Base-by-base conservation (phyloP, 208 protist genomes). In the Cochliopodium minus region DNA sequence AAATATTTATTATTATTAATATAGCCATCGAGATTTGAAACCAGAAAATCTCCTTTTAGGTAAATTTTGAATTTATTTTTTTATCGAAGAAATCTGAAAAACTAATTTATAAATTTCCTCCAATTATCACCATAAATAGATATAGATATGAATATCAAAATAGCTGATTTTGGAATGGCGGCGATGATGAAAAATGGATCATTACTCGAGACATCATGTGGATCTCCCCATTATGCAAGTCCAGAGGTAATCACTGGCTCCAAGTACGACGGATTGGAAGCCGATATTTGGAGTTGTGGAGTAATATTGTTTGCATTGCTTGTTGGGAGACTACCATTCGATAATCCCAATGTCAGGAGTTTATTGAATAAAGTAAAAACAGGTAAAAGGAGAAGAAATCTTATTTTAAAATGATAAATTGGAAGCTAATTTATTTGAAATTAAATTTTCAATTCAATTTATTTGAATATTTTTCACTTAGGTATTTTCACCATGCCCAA, bases 171-270 rank as follows among this genome's bases (percentile, higher is more conserved):
- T 40, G 49, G 49, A 30, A 54, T 54, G 49, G 49, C 49, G 13
- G 36, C 49, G 2, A 9, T 54, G 7, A 54, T 54, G 49, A 32
- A 54, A 29, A 32, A 54, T 7, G 49, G 49, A 29, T 36, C 32
- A 26, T 63, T 69, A 6, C 48, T 71, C 10, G 34, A 64, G 22
- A 71, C 66, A 5, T 63, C 62, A 9, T 71, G 66, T 50, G 66
- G 66, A 20, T 70, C 64, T 17, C 66, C 66, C 2, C 65, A 71
- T 48, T 71, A 71, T 53, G 64, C 66, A 2, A 61, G 47, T 45
- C 66, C 66, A 13, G 64, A 68, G 46, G 52, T 68, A 13, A 35
- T 68, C 0, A 66, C 4, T 23, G 61, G 61, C 28, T 38, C 64
- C 2, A 56, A 23, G 10, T 68, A 68, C 32, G 54, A 62, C 17